These are phyloP conservation scores for Eucalyptus sp. DNA, from an alignment of 345 rosid species.

Conservation along the genomic window DNA sequence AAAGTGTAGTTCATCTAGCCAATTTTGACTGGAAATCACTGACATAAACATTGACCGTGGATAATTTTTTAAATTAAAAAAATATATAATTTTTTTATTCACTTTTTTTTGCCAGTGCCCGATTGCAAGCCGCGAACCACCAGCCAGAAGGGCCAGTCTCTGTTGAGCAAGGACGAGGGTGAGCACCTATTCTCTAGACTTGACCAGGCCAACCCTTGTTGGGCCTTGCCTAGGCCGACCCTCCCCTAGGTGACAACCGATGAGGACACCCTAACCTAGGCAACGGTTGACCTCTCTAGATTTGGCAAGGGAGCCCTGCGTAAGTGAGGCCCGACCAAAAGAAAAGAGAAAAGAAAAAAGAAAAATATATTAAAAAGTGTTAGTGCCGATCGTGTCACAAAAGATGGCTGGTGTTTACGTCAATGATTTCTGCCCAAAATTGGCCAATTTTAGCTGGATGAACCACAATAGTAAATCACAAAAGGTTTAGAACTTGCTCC, in stretches of 20 bases:
- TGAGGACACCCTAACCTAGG: not conserved
- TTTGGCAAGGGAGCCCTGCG: not conserved
- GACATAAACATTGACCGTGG: not conserved
- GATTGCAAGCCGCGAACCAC: not conserved
- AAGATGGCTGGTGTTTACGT: not conserved
- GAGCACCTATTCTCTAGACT: not conserved
- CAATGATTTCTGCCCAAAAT: not conserved
- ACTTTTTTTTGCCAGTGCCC: accelerated
- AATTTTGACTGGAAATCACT: not conserved
- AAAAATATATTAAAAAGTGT: too few relatives aligned
- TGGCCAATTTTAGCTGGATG: accelerated
- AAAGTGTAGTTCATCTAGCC: too few relatives aligned
- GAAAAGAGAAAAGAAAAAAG: not conserved
- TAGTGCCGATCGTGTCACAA: accelerated
- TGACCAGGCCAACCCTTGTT: not conserved
- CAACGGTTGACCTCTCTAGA: not conserved
- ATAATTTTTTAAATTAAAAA: too few relatives aligned
- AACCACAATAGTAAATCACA: too few relatives aligned
- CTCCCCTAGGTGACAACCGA: not conserved
- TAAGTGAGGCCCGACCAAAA: too few relatives aligned
- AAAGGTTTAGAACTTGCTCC: too few relatives aligned
- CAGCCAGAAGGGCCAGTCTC: not conserved
- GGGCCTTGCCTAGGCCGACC: not conserved
- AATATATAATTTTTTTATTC: too few relatives aligned
- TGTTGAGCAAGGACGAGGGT: accelerated